phyloP scores from a whole-genome alignment of 768 basidiomycete genomes.

The Tylopilus rubrobrunneus region DNA sequence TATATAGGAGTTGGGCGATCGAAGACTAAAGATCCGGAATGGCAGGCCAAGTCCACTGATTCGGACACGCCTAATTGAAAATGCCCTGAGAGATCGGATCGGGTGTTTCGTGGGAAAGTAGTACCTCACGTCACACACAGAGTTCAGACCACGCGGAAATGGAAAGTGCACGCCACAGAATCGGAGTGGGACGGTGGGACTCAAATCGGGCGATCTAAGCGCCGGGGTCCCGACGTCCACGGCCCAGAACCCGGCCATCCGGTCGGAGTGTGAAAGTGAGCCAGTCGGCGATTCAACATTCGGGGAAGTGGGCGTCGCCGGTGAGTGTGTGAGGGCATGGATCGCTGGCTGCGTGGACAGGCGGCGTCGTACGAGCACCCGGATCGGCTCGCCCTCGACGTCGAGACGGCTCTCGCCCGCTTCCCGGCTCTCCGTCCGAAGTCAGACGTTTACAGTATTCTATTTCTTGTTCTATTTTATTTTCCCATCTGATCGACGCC shows the following conservation, averaged over 20 bases:
- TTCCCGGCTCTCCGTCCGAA: slow-evolving; percentile 65
- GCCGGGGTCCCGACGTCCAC: slow-evolving; percentile 15
- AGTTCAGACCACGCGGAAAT: slow-evolving; percentile 35
- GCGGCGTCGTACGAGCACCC: slow-evolving; percentile 50
- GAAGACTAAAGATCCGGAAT: slow-evolving; percentile 48
- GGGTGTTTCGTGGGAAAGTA: slow-evolving; percentile 18
- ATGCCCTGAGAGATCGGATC: slow-evolving; percentile 33
- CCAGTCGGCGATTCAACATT: slow-evolving; percentile 11
- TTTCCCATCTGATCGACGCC: neutral
- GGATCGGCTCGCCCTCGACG: slow-evolving; percentile 60
- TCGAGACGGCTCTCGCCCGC: slow-evolving; percentile 54
- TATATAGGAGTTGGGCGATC: slow-evolving; percentile 31
- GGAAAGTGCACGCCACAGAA: slow-evolving; percentile 47
- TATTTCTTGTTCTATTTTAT: neutral
- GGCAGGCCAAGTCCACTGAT: slow-evolving; percentile 22
- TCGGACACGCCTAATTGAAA: slow-evolving; percentile 31
- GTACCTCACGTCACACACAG: slow-evolving; percentile 18
- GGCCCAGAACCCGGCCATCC: slow-evolving; percentile 13
- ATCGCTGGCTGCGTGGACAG: slow-evolving; percentile 66
- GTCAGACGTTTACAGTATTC: slow-evolving; percentile 73
- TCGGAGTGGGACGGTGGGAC: slow-evolving; percentile 39
- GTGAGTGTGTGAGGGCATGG: slow-evolving; percentile 7
- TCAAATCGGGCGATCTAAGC: slow-evolving; percentile 22
- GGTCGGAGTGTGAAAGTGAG: neutral
- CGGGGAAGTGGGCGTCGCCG: neutral